phyloP scores from a whole-genome alignment of 2,329 filamentous ascomycete species.

The Diaporthe citrichinensis region DNA sequence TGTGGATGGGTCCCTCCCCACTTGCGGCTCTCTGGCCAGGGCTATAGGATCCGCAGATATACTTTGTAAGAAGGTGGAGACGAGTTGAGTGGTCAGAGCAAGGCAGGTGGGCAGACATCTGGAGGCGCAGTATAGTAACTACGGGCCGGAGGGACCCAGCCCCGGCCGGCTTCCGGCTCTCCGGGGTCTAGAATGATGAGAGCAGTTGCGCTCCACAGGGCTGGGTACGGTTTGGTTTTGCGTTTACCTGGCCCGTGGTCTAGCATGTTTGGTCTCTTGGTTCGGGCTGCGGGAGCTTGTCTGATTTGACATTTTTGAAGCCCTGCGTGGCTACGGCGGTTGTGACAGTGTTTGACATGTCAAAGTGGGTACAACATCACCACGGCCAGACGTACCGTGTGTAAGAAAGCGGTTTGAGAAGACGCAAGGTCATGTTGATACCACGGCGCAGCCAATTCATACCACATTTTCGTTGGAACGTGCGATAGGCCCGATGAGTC shows the following conservation, averaged over 20 bases:
- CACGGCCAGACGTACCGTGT: background rate
- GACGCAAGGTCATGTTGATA: background rate
- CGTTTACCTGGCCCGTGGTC: background rate
- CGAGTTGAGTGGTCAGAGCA: background rate
- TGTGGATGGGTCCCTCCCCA: slow-evolving; percentile 4
- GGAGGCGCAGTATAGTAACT: background rate
- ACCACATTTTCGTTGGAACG: background rate
- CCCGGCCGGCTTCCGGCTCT: slow-evolving; percentile 14
- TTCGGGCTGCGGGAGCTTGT: slow-evolving; percentile 1
- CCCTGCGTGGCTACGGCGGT: background rate
- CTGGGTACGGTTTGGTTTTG: background rate
- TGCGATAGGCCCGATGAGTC: too few relatives aligned
- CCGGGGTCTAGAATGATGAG: background rate
- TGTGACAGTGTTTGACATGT: background rate
- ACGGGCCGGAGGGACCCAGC: background rate
- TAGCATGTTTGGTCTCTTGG: slow-evolving; percentile 8
- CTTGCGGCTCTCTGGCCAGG: too few relatives aligned
- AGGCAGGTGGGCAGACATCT: background rate
- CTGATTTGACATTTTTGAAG: background rate
- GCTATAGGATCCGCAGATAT: slow-evolving; percentile 11
- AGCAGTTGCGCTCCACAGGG: background rate
- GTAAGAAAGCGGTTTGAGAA: background rate
- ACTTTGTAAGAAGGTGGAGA: background rate
- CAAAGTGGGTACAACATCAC: background rate
- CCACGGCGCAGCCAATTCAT: background rate